phyloP scores from a whole-genome alignment of 352 stramenopile species.

The Globisporangium yorkense region DNA sequence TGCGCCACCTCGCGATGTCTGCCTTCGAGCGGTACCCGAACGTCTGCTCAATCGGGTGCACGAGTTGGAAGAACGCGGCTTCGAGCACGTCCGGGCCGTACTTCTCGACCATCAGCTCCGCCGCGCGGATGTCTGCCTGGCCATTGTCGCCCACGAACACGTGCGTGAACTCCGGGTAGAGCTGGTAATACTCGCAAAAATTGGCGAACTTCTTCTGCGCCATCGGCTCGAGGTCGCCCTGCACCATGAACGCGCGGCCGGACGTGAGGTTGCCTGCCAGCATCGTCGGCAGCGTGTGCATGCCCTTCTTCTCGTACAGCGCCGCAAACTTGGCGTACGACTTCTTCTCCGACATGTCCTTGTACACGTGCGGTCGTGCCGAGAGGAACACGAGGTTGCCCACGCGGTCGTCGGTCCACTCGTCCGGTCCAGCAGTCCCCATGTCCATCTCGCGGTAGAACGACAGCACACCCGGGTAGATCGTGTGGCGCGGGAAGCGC shows the following conservation, averaged over 20 bases:
- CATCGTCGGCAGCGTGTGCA: conserved; percentile 95
- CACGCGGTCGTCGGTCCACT: conserved; percentile 85
- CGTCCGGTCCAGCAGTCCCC: conserved; percentile 83
- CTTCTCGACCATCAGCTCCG: conserved; percentile 84
- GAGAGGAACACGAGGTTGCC: conserved; percentile 98
- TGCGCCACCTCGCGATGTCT: conserved; percentile 68
- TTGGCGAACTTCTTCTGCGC: conserved; percentile 97
- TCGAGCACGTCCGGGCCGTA: conserved; percentile 63
- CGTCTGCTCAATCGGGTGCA: conserved; percentile 82
- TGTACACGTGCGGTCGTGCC: conserved; percentile 98
- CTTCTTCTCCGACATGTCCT: conserved; percentile 97
- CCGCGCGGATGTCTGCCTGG: conserved; percentile 89
- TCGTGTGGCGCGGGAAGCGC: conserved; percentile 86
- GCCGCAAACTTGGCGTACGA: conserved; percentile 97
- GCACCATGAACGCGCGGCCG: conserved; percentile 93
- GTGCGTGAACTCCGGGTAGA: conserved; percentile 98
- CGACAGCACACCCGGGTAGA: conserved; percentile 97
- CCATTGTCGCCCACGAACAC: conserved; percentile 99
- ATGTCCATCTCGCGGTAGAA: conserved; percentile 98
- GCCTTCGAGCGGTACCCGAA: conserved; percentile 76
- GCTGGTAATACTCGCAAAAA: conserved; percentile 91
- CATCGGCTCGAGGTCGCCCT: conserved; percentile 94
- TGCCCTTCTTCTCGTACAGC: conserved; percentile 87
- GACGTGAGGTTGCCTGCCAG: conserved; percentile 93
- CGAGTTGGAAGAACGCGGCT: conserved; percentile 86